Evolutionary conservation across 2,329 filamentous ascomycete species (phyloP).

Genomic region (Kalmusia sp.): DNA sequence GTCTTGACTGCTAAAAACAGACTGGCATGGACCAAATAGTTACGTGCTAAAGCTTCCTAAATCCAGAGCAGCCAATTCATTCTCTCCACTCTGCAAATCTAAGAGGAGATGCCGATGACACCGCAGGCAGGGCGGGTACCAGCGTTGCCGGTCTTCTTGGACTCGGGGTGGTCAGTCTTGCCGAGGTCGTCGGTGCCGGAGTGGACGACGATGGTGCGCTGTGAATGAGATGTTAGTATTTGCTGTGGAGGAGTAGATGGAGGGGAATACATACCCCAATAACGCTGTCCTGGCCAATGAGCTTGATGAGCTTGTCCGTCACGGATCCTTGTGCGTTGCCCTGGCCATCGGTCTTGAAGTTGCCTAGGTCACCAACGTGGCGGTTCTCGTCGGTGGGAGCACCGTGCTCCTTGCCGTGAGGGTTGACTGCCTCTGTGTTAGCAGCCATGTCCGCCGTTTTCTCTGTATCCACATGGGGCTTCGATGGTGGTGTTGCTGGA

Average conservation of each 20-base stretch:
- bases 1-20: too few relatives aligned
- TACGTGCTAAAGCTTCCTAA: too few relatives aligned
- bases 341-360: constrained; percentile 93
- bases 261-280: constrained; percentile 73
- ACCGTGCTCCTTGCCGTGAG: constrained; percentile 89
- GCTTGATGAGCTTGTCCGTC: constrained; percentile 84
- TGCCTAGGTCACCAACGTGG: constrained; percentile 97
- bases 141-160: constrained; percentile 98
- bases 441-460: too few relatives aligned
- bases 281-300: constrained; percentile 94
- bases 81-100: neutral
- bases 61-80: neutral
- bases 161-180: constrained; percentile 90
- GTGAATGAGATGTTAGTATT: constrained; percentile 2
- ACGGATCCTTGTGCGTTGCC: constrained; percentile 86
- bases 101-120: constrained; percentile 82
- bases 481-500: neutral
- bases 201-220: constrained; percentile 96
- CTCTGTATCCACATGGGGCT: neutral
- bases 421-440: constrained; percentile 77
- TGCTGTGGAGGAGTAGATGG: neutral
- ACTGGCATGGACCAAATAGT: too few relatives aligned
- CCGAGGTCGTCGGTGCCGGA: constrained; percentile 96
- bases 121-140: constrained; percentile 93
- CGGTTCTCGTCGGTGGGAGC: constrained; percentile 81